A percentile compares a stretch with the other conserved stretches of the same genome.
Evolutionary conservation across 1,139 yeast species (phyloP).

Genomic region (Geotrichum citri-aurantii): DNA sequence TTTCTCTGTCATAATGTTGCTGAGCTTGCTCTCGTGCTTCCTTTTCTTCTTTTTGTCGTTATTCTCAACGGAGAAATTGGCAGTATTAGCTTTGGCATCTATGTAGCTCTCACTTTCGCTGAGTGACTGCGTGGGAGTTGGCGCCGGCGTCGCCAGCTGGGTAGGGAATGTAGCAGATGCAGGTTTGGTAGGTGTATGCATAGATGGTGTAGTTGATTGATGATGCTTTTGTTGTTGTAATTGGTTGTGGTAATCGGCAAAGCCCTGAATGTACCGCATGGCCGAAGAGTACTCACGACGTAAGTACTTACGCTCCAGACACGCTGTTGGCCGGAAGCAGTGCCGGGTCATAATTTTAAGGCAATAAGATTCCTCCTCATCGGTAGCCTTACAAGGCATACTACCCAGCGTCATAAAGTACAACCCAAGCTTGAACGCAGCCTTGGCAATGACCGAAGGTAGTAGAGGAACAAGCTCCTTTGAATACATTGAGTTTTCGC

Average conservation of each 20-base stretch:
- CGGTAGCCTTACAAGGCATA: slow-evolving; percentile 12
- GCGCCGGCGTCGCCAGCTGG: slow-evolving; percentile 3
- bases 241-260: slow-evolving; percentile 12
- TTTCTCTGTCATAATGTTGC: background rate
- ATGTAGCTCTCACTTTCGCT: slow-evolving; percentile 25
- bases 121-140: slow-evolving; percentile 2
- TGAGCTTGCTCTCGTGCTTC: background rate
- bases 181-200: slow-evolving; percentile 3
- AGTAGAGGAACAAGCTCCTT: slow-evolving; percentile 57
- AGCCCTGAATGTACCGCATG: slow-evolving; percentile 13
- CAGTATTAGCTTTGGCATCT: slow-evolving; percentile 18
- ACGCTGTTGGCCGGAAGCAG: slow-evolving; percentile 27
- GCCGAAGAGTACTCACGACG: slow-evolving; percentile 20
- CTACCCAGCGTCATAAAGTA: slow-evolving; percentile 26
- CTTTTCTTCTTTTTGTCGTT: too few relatives aligned
- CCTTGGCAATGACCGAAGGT: slow-evolving; percentile 58
- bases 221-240: slow-evolving; percentile 6
- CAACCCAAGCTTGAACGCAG: slow-evolving; percentile 69
- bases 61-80: background rate
- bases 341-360: slow-evolving; percentile 26
- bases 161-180: slow-evolving; percentile 7
- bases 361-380: slow-evolving; percentile 23
- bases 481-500: slow-evolving; percentile 73
- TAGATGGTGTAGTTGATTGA: slow-evolving; percentile 3
- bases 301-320: slow-evolving; percentile 31